Evolutionary conservation across 352 stramenopile genomes (phyloP), one percentile per base, ranked within the genome.

Genomic region (Vaucheria bursata): DNA sequence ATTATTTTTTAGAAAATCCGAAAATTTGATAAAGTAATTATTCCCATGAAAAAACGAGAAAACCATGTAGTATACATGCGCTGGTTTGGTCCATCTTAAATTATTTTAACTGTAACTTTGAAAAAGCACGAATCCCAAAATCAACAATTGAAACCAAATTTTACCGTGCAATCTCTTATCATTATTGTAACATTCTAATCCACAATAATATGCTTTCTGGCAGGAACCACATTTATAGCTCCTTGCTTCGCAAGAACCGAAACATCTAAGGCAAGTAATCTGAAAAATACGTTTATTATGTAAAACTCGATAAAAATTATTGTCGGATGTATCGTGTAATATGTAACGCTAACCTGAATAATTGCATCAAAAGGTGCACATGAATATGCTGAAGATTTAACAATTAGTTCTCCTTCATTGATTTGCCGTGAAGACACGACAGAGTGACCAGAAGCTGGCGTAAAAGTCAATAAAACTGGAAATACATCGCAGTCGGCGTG

Each of bases 211-310:
- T 4, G 59, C 59, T 38, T 69, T 4, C 4, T 29, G 29, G 59
- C 59, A 69, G 34, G 4, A 18, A 8, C 4, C 4, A 18, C 59
- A 69, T 18, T 69, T 6, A 69, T 69, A 69, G 18, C 59, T 69
- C 5, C 59, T 6, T 29, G 5, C 18, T 8, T 34, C 34, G 18
- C 59, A 69, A 8, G 4, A 29, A 6, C 8, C 18, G 34, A 69
- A 69, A 29, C 59, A 69, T 29, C 59, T 34, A 6, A 69, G 18
- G 18, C 59, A 69, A 34, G 59, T 18, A 69, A 69, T 29, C 59
- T 69, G 59, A 5, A 34, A 69, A 18, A 29, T 29, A 69, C 6
- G 18, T 12, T 5, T 12, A 50, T 12, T 50, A 5, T 12, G 39
- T 12, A 12, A 12, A 12, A 12, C 5, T 50, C 5, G 39, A 50